These are phyloP conservation scores for Nitzschia inconspicua DNA, from an alignment of 108 stramenopile species.

Conservation along the genomic window DNA sequence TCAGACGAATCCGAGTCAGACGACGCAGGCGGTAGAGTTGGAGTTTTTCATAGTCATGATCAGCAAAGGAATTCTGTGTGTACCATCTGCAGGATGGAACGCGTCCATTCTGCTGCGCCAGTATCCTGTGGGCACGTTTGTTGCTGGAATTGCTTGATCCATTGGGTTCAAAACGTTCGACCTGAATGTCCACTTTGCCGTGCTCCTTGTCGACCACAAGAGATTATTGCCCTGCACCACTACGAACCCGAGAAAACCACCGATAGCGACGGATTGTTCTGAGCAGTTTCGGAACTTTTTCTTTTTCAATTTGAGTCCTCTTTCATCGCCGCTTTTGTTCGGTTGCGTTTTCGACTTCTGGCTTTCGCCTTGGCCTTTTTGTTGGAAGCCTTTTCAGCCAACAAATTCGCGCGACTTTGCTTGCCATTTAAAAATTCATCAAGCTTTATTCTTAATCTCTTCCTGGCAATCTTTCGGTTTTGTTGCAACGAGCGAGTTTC, in stretches of 20 bases:
- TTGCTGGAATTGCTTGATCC: slow-evolving; percentile 45
- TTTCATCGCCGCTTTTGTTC: slow-evolving; percentile 34
- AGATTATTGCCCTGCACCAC: slow-evolving; percentile 36
- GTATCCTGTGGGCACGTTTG: slow-evolving; percentile 42
- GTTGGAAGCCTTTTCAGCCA: slow-evolving; percentile 44
- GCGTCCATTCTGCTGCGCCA: slow-evolving; percentile 29
- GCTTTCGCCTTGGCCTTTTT: slow-evolving; percentile 76
- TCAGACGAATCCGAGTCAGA: no score
- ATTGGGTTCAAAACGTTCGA: slow-evolving; percentile 38
- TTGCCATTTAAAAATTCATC: slow-evolving; percentile 81
- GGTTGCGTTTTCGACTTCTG: slow-evolving; percentile 46
- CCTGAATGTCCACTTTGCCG: slow-evolving; percentile 48
- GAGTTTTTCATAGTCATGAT: background rate
- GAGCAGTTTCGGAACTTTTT: no score
- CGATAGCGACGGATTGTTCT: no score
- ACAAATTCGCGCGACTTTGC: slow-evolving; percentile 43
- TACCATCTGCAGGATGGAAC: slow-evolving; percentile 28
- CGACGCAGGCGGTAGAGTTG: no score
- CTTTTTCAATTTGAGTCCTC: no score
- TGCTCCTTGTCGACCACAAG: slow-evolving; percentile 28
- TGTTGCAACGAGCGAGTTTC: slow-evolving; percentile 85
- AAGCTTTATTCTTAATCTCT: slow-evolving; percentile 69
- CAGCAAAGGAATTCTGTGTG: slow-evolving; percentile 6
- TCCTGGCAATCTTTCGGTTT: slow-evolving; percentile 87
- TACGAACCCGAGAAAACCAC: slow-evolving; percentile 13